Evolutionary conservation across 306 rosid species (phyloP), one percentile per base, ranked within the genome.

Genomic region (Trifolium subterraneum): DNA sequence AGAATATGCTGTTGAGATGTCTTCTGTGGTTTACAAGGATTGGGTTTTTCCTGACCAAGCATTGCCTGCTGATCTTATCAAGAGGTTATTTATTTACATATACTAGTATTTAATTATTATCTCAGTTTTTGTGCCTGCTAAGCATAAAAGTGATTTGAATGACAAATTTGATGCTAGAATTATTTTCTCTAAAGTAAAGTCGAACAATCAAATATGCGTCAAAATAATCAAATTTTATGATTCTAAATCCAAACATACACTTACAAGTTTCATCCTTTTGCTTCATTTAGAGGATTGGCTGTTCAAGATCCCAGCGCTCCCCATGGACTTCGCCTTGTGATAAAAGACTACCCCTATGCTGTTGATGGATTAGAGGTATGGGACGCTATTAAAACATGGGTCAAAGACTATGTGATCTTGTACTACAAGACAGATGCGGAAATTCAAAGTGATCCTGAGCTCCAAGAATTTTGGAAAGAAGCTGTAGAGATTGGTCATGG

Each of bases 21-120:
- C 69, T 16, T 64, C 69, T 8, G 48, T 10, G 0, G 69, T 19
- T 64, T 64, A 64, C 15, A 64, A 38, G 16, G 20, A 42, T 5
- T 64, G 69, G 69, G 69, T 64, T 64, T 64, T 64, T 20, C 69
- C 69, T 0, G 69, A 64, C 10, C 69, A 64, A 64, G 69, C 69
- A 64, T 5, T 64, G 2, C 69, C 69, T 10, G 41, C 25, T 18
- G 69, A 64, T 64, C 69, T 64, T 64, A 64, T 64, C 69, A 64
- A 64, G 48, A 64, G 68, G 68, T 63, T 16, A 48, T 6, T 44
- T 44, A 41, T 41, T 10, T 10, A 41, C 1, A 8, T 39, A 39
- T 39, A 39, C 33, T 29, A 29, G 33, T 8, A 38, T 38, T 38
- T 38, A 39, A 39, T 11, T 10, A 12, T 42, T 41, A 12, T 10